A percentile compares a stretch with the other conserved stretches of the same genome.
Evolutionary conservation across 139 green algal species (phyloP).

Genomic region (Trebouxia sp.): DNA sequence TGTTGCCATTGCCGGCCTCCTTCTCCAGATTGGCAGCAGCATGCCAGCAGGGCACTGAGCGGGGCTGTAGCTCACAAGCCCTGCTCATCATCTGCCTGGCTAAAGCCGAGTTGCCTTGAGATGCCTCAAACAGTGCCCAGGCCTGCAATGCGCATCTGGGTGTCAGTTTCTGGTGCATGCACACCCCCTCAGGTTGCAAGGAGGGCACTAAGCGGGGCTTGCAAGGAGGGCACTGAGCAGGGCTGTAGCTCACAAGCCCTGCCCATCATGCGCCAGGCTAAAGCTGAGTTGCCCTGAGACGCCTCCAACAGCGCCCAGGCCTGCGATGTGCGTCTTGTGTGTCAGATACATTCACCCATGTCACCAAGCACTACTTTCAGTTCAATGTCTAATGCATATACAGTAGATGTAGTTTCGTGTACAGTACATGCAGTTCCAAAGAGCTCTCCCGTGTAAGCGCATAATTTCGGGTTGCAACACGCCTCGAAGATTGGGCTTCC

Average conservation of each 20-base stretch:
- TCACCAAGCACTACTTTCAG: background rate
- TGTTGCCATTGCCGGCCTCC: conserved; percentile 33
- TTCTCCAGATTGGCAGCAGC: conserved; percentile 55
- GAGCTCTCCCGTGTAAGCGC: no score
- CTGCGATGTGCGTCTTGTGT: conserved; percentile 9
- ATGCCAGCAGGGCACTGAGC: conserved; percentile 38
- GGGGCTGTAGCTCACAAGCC: conserved; percentile 34
- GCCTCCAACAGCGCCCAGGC: conserved; percentile 57
- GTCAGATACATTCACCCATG: background rate
- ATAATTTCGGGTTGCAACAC: no score
- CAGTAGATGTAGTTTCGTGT: background rate
- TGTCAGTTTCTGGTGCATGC: no score
- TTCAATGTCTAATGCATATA: background rate
- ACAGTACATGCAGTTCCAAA: background rate
- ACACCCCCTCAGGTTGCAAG: background rate
- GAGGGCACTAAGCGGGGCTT: background rate
- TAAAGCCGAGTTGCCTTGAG: background rate
- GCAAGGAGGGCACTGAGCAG: background rate
- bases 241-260: conserved; percentile 35
- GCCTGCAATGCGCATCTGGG: conserved; percentile 28
- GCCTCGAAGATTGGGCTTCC: no score
- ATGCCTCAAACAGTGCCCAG: conserved; percentile 54
- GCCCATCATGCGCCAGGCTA: conserved; percentile 41
- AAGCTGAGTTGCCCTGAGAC: background rate
- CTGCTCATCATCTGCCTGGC: conserved; percentile 42